Conservation (phyloP, 2,329 filamentous ascomycete genomes). For the Colletotrichum sp. region DNA sequence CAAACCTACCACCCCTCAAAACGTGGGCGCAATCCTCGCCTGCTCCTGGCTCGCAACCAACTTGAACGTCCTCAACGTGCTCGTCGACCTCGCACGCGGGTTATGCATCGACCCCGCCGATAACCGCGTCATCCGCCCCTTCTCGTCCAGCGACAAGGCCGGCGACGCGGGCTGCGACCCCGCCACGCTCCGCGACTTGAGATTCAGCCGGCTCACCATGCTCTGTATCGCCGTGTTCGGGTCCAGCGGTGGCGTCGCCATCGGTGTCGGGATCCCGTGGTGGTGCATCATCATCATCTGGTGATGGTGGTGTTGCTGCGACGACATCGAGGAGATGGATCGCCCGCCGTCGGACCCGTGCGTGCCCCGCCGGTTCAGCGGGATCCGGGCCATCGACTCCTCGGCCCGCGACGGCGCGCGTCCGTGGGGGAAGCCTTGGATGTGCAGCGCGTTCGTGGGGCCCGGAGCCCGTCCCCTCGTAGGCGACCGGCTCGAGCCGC, state of each 20-base stretch:
- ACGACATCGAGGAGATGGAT: background rate
- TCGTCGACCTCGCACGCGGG: conserved; percentile 19
- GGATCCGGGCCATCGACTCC: conserved; percentile 7
- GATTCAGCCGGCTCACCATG: conserved; percentile 37
- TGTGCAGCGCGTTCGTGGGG: background rate
- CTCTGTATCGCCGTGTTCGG: conserved; percentile 30
- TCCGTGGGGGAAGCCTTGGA: conserved; percentile 21
- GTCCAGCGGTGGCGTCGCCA: conserved; percentile 30
- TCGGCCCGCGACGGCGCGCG: conserved; percentile 14
- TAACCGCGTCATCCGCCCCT: background rate
- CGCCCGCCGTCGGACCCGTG: conserved; percentile 14
- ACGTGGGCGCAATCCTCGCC: conserved; percentile 4
- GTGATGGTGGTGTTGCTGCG: background rate
- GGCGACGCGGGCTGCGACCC: conserved; percentile 24
- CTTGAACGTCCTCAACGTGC: conserved; percentile 27
- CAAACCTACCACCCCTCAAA: background rate
- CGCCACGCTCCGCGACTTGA: conserved; percentile 28
- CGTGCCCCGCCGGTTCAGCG: conserved; percentile 22
- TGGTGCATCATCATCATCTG: conserved; percentile 4
- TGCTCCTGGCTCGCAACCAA: conserved; percentile 14
- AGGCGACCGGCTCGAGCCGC: conserved; percentile 33
- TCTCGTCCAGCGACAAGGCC: conserved; percentile 20
- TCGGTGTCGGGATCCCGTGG: conserved; percentile 21
- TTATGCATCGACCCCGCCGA: background rate
- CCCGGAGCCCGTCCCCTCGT: conserved; percentile 10